Evolutionary conservation across 148 eudicot genomes (phyloP), one percentile per base, ranked within the genome.

Genomic region (Chenopodium album): DNA sequence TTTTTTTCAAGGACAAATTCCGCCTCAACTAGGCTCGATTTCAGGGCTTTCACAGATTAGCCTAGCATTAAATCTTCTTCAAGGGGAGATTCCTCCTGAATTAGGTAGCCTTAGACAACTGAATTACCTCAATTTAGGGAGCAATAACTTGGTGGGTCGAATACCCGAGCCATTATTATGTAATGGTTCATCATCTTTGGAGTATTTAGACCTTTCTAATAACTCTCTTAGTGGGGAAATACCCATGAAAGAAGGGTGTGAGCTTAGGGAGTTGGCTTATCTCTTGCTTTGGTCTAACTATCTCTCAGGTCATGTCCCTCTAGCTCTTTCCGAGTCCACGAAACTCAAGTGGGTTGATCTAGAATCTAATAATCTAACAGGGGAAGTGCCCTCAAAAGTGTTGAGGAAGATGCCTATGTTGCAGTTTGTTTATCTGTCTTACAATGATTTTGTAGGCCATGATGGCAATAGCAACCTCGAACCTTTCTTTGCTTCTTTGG

Each of bases 191-290:
- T 84, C 87, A 9, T 77, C 85, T 67, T 88, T 94, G 86, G 80
- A 89, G 76, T 94, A 94, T 83, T 20, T 94, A 2, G 98, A 94
- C 90, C 89, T 94, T 32, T 94, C 98, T 7, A 94, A 91, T 84
- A 92, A 94, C 80, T 94, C 96, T 12, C 83, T 94, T 2, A 84
- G 79, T 34, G 98, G 98, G 16, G 77, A 84, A 31, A 88, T 94
- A 78, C 96, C 93, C 28, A 48, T 91, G 80, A 81, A 81, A 44
- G 79, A 86, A 26, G 90, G 93, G 83, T 91, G 94, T 82, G 85
- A 81, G 84, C 90, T 92, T 62, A 81, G 76, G 70, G 89, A 89
- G 70, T 82, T 94, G 37, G 84, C 86, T 76, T 94, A 79, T 78
- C 90, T 92, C 29, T 91, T 94, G 14, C 92, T 92, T 62, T 94